Evolutionary conservation across 805 yeast genomes (phyloP).

Genomic region (Lipomyces starkeyi): DNA sequence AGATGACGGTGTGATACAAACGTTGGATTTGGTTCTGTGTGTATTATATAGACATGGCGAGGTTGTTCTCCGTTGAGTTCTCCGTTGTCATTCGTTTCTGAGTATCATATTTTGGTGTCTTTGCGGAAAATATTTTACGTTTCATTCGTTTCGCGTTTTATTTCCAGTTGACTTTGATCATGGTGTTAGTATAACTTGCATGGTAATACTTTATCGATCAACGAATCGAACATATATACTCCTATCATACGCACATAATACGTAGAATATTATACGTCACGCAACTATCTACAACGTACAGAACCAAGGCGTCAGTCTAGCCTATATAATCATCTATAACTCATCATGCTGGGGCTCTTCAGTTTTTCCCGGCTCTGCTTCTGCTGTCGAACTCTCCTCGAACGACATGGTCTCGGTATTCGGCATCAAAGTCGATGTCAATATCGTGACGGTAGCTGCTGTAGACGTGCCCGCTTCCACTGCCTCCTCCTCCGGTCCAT

Average conservation of each 20-base stretch:
- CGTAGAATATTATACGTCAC: not conserved
- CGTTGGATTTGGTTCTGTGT: not conserved
- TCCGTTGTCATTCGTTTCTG: not conserved
- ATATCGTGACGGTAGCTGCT: slow-evolving; percentile 11
- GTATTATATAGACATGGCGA: not conserved
- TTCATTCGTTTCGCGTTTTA: not conserved
- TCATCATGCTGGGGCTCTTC: slow-evolving; percentile 22
- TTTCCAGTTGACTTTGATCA: not conserved
- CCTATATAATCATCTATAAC: slow-evolving; percentile 12
- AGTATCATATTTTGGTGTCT: not conserved
- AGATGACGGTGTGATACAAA: not conserved
- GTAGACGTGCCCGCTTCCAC: slow-evolving; percentile 6
- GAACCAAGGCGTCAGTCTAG: not conserved
- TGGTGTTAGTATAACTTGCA: not conserved
- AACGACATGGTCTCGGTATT: slow-evolving; percentile 8
- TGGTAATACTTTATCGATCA: not conserved
- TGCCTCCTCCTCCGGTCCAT: slow-evolving; percentile 7
- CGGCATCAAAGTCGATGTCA: slow-evolving; percentile 13
- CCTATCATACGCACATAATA: not conserved
- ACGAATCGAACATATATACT: not conserved
- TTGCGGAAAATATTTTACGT: not conserved
- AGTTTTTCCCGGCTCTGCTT: slow-evolving; percentile 9
- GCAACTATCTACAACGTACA: not conserved
- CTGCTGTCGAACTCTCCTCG: slow-evolving; percentile 11
- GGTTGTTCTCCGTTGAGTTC: not conserved